A percentile compares a stretch with the other conserved stretches of the same genome.
These are phyloP conservation scores for Russula vinacea DNA, from an alignment of 768 basidiomycete genomes.

Conservation along the genomic window DNA sequence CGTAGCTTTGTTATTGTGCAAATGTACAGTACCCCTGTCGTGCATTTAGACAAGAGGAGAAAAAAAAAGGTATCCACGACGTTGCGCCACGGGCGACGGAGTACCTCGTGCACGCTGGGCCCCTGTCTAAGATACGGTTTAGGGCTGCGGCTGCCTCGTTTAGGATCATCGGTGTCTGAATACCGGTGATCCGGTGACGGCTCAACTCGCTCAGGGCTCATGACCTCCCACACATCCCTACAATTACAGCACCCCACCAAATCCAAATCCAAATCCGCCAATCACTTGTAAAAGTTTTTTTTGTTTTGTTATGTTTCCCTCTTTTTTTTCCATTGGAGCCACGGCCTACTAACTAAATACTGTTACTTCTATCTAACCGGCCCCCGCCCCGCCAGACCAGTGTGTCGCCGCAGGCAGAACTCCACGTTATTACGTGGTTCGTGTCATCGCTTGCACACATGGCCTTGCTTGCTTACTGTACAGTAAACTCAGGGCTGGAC, in stretches of 20 bases:
- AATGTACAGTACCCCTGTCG: neutral
- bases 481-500: neutral
- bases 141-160: neutral
- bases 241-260: neutral
- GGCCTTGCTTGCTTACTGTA: too few species aligned
- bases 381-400: too few species aligned
- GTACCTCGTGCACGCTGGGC: neutral
- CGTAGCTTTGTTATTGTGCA: neutral
- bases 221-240: too few species aligned
- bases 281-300: neutral
- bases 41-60: neutral
- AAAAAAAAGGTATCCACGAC: neutral
- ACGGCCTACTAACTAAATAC: too few species aligned
- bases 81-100: neutral
- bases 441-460: neutral
- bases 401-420: neutral
- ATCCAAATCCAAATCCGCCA: neutral
- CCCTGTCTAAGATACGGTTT: neutral
- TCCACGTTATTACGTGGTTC: neutral
- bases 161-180: too few species aligned
- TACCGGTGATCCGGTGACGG: neutral
- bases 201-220: neutral
- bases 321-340: neutral
- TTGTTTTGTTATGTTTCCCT: neutral
- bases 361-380: too few species aligned